Conservation (phyloP, 805 yeast species). For the Myxozyma vanderwaltii region DNA sequence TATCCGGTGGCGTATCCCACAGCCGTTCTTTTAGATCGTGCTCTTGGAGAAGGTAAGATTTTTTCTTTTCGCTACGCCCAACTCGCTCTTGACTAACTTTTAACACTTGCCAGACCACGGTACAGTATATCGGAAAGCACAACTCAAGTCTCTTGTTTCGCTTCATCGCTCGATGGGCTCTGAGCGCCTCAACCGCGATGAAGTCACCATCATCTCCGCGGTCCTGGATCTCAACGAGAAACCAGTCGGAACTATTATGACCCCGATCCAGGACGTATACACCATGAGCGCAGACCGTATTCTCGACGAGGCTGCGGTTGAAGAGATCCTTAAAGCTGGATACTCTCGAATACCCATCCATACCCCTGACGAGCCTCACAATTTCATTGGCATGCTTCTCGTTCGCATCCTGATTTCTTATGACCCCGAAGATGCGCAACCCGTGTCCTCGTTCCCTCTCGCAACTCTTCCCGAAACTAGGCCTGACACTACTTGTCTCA, state of each 20-base stretch:
- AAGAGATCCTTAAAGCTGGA: constrained; percentile 89
- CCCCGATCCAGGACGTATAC: constrained; percentile 87
- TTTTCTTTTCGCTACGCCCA: neutral
- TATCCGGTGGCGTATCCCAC: constrained; percentile 93
- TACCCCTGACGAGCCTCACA: constrained; percentile 81
- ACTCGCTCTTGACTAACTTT: neutral
- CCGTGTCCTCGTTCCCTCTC: constrained; percentile 89
- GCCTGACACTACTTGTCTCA: constrained; percentile 87
- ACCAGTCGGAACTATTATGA: constrained; percentile 83
- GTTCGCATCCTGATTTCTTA: constrained; percentile 91
- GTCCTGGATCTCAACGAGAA: constrained; percentile 93
- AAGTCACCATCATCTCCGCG: constrained; percentile 92
- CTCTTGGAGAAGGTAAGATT: constrained; percentile 65
- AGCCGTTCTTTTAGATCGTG: constrained; percentile 74
- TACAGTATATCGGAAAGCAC: constrained; percentile 87
- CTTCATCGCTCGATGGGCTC: constrained; percentile 94
- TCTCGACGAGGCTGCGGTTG: constrained; percentile 81
- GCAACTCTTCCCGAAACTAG: constrained; percentile 96
- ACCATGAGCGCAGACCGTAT: constrained; percentile 83
- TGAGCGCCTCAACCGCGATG: constrained; percentile 89
- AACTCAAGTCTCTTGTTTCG: constrained; percentile 89
- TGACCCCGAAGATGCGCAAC: constrained; percentile 94
- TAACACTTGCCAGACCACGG: constrained; percentile 72
- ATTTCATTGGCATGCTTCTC: constrained; percentile 91
- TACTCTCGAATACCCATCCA: constrained; percentile 94